phyloP scores from a whole-genome alignment of 1,284 basidiomycete genomes.

The Mycosarcoma maydis region DNA sequence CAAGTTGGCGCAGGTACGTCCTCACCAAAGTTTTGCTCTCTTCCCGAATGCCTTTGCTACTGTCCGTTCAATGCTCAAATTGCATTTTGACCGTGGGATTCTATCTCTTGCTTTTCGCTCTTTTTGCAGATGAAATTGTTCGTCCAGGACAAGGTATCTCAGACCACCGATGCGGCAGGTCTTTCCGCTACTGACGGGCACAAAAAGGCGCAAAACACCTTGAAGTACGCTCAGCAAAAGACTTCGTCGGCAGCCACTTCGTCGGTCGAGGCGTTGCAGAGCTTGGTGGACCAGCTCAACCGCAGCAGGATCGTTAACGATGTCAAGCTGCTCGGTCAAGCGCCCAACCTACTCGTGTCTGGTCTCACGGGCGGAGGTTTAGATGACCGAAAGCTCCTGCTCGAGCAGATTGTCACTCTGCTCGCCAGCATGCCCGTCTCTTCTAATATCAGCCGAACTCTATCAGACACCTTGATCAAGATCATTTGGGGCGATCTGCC shows the following conservation, averaged over 20 bases:
- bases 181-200: slow-evolving; percentile 20
- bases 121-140: slow-evolving; percentile 21
- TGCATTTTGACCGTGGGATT: no score
- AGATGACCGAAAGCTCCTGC: slow-evolving; percentile 56
- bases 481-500: slow-evolving; percentile 71
- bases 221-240: slow-evolving; percentile 23
- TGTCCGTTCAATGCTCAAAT: no score
- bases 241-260: slow-evolving; percentile 1
- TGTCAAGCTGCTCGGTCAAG: slow-evolving; percentile 37
- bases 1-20: slow-evolving; percentile 27
- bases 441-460: slow-evolving; percentile 30
- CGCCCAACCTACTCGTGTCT: slow-evolving; percentile 23
- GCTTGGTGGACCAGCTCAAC: slow-evolving; percentile 25
- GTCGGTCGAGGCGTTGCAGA: slow-evolving; percentile 17
- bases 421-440: slow-evolving; percentile 50
- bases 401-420: slow-evolving; percentile 51
- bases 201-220: slow-evolving; percentile 14
- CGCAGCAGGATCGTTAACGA: slow-evolving; percentile 35
- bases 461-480: slow-evolving; percentile 42
- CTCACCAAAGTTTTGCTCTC: no score
- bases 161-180: slow-evolving; percentile 32
- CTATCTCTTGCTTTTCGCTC: background rate
- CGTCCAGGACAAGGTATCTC: slow-evolving; percentile 30
- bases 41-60: no score
- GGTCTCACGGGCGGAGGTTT: slow-evolving; percentile 33